Evolutionary conservation across 352 stramenopile genomes (phyloP), one percentile per base, ranked within the genome.

Genomic region (Pythium coloratum): DNA sequence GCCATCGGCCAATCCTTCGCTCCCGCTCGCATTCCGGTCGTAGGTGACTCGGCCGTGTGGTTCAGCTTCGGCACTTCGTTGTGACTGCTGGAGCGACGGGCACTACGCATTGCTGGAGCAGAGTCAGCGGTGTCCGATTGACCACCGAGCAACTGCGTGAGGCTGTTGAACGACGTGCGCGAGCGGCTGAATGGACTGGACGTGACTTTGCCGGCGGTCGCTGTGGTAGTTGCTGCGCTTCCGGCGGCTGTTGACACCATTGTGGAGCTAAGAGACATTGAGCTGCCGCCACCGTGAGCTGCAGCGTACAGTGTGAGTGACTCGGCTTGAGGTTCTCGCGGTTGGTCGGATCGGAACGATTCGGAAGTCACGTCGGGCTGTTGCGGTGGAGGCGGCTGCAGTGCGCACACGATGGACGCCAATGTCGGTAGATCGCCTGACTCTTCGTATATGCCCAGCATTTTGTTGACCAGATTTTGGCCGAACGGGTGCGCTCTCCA

Each of bases 401-500:
- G 67, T 1, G 80, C 75, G 50, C 86, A 96, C 42, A 92, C 86
- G 49, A 96, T 94, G 1, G 86, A 90, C 28, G 84, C 88, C 20
- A 94, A 69, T 0, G 86, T 77, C 36, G 89, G 82, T 1, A 96
- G 66, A 60, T 96, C 88, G 34, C 88, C 85, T 13, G 76, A 72
- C 13, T 91, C 76, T 62, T 96, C 88, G 64, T 92, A 95, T 74
- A 96, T 89, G 32, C 73, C 59, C 13, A 96, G 67, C 36, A 96
- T 67, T 64, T 91, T 90, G 51, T 88, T 76, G 1, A 96, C 86
- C 2, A 96, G 76, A 20, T 74, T 72, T 36, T 90, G 84, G 10
- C 88, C 88, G 58, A 96, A 88, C 24, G 88, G 88, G 66, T 96
- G 88, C 4, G 85, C 85, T 47, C 75, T 83, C 88, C 88, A 96